Percentiles rank a stretch among this genome's conserved stretches.
These are phyloP conservation scores for Geopyxis carbonaria DNA, from an alignment of 495 filamentous ascomycete species.

Conservation along the genomic window DNA sequence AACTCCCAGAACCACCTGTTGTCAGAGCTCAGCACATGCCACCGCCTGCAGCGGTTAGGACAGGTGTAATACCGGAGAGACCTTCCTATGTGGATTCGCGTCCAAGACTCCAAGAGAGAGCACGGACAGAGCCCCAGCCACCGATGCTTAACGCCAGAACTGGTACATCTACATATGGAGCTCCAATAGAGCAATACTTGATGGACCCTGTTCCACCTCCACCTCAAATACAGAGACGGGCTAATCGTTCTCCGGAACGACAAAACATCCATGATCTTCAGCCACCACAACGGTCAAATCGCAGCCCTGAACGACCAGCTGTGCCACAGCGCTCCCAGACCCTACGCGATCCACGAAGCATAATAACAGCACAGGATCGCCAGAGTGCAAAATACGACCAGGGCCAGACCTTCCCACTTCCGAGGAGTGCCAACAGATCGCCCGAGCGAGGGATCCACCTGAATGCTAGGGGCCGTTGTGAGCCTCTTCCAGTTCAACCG, in stretches of 20 bases:
- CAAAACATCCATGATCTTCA: neutral
- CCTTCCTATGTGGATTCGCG: neutral
- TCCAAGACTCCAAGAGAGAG: neutral
- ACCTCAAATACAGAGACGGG: neutral
- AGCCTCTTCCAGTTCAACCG: too few relatives aligned
- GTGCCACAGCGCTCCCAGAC: neutral
- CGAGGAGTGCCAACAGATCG: too few relatives aligned
- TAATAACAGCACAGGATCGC: too few relatives aligned
- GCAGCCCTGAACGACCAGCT: neutral
- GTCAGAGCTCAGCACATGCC: neutral
- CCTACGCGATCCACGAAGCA: neutral
- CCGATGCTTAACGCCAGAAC: too few relatives aligned
- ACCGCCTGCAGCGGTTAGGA: neutral
- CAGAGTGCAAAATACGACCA: too few relatives aligned
- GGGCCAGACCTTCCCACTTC: too few relatives aligned
- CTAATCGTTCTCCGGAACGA: neutral
- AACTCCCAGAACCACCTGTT: neutral
- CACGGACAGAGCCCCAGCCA: conserved; percentile 1
- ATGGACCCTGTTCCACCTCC: too few relatives aligned
- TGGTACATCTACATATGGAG: too few relatives aligned
- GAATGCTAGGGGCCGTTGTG: conserved; percentile 4
- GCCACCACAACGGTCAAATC: neutral
- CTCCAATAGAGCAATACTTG: too few relatives aligned
- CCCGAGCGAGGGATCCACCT: neutral
- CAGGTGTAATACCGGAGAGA: neutral